Evolutionary conservation across 768 basidiomycete genomes (phyloP).

Genomic region (Lentinula edodes): DNA sequence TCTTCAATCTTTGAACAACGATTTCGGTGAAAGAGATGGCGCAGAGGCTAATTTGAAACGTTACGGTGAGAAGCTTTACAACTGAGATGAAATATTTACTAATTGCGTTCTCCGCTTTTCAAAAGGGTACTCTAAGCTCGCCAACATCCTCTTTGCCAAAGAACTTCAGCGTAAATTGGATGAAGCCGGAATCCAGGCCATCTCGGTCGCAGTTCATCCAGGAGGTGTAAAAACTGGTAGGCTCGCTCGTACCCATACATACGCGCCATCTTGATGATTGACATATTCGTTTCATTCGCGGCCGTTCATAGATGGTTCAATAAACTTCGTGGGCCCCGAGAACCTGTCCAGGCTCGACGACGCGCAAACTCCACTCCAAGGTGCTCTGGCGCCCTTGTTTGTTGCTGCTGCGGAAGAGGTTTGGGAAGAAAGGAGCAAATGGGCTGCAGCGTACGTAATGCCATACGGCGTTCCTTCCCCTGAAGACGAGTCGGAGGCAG

Average conservation of each 20-base stretch:
- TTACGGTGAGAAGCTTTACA: neutral
- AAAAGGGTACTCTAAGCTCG: constrained; percentile 46
- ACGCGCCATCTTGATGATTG: too few relatives aligned
- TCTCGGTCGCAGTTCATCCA: constrained; percentile 35
- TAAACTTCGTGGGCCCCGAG: neutral
- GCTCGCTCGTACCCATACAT: neutral
- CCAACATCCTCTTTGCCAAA: constrained; percentile 41
- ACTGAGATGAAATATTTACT: neutral
- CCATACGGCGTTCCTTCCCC: constrained; percentile 25
- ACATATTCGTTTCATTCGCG: neutral
- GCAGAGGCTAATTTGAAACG: neutral
- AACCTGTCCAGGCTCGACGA: constrained; percentile 1
- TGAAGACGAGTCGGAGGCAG: constrained; percentile 18
- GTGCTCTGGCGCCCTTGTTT: constrained; percentile 30
- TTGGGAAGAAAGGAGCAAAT: constrained; percentile 17
- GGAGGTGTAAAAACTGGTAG: constrained; percentile 33
- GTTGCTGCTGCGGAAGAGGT: constrained; percentile 34
- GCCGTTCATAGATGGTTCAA: neutral
- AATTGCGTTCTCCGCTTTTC: neutral
- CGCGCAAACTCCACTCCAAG: constrained; percentile 19
- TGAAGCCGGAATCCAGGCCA: constrained; percentile 26
- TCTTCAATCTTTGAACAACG: neutral
- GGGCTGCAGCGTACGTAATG: constrained; percentile 30
- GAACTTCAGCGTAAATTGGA: constrained; percentile 45
- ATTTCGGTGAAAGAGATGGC: neutral